Evolutionary conservation across 768 basidiomycete species (phyloP).

Genomic region (Auricularia sp.): DNA sequence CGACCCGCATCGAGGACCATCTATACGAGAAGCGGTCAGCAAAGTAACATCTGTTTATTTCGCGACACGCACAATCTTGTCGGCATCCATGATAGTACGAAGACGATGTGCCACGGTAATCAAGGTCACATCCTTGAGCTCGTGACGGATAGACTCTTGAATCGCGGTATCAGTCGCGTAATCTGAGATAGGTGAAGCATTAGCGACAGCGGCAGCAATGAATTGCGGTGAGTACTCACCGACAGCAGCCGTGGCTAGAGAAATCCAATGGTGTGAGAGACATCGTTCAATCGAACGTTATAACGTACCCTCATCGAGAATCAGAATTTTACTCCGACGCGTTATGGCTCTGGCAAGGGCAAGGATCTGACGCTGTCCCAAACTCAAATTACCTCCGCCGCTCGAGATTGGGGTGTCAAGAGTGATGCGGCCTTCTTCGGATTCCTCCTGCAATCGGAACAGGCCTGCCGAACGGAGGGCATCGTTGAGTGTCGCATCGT

Average conservation of each 20-base stretch:
- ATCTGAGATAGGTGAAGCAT: slow-evolving; percentile 23
- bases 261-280: slow-evolving; percentile 14
- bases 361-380: slow-evolving; percentile 54
- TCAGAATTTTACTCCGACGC: slow-evolving; percentile 44
- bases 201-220: background rate
- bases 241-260: slow-evolving; percentile 32
- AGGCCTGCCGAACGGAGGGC: slow-evolving; percentile 41
- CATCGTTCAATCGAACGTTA: slow-evolving; percentile 14
- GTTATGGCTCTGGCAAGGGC: slow-evolving; percentile 52
- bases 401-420: slow-evolving; percentile 36
- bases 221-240: slow-evolving; percentile 16
- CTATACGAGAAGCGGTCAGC: slow-evolving; percentile 13
- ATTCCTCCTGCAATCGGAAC: slow-evolving; percentile 30
- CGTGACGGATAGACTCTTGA: slow-evolving; percentile 43
- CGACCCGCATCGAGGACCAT: slow-evolving; percentile 36
- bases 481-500: slow-evolving; percentile 42
- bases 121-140: slow-evolving; percentile 37
- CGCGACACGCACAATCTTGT: slow-evolving; percentile 36
- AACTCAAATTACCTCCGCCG: slow-evolving; percentile 38
- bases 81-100: slow-evolving; percentile 51
- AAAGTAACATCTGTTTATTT: background rate
- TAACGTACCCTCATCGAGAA: slow-evolving; percentile 39
- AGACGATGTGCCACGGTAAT: slow-evolving; percentile 52
- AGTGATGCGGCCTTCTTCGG: slow-evolving; percentile 28
- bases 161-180: slow-evolving; percentile 49